Evolutionary conservation across 192 early-diverging fungal genomes (phyloP), one percentile per base, ranked within the genome.

Genomic region (Coemansia sp.): DNA sequence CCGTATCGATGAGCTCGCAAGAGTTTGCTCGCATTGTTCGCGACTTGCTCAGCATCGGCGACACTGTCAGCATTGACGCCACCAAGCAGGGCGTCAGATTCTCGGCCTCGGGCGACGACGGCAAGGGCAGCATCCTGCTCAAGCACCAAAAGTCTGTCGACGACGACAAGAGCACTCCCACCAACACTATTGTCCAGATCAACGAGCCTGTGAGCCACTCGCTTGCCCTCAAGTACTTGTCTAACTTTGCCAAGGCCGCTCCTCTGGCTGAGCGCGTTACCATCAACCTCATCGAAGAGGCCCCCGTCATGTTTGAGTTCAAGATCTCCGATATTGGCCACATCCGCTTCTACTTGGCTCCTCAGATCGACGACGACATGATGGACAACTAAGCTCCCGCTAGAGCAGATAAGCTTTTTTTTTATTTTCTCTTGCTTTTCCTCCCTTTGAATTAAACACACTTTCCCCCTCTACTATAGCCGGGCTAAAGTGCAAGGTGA

Each of bases 51-150:
- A 84, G 86, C 61, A 78, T 99, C 38, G 90, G 93, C 70, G 96
- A 98, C 43, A 91, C 94, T 83, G 93, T 98, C 29, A 87, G 83
- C 40, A 93, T 99, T 72, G 93, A 94, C 32, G 89, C 89, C 25
- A 92, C 91, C 69, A 99, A 99, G 88, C 93, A 97, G 58, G 94
- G 94, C 58, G 86, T 98, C 81, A 91, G 89, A 77, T 99, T 99
- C 85, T 86, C 84, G 29, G 86, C 92, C 56, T 79, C 85, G 20
- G 97, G 97, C 70, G 96, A 99, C 57, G 82, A 92, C 39, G 96
- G 96, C 38, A 87, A 84, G 35, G 97, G 94, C n/a, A 85, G 82
- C 72, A 86, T 96, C 27, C 86, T 87, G 31, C 72, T 99, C 54
- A 96, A 94, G 87, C 87, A 85, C 65, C 78, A 68, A 43, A 85